Evolutionary conservation across 306 rosid genomes (phyloP).

Genomic region (Glycine tomentella): DNA sequence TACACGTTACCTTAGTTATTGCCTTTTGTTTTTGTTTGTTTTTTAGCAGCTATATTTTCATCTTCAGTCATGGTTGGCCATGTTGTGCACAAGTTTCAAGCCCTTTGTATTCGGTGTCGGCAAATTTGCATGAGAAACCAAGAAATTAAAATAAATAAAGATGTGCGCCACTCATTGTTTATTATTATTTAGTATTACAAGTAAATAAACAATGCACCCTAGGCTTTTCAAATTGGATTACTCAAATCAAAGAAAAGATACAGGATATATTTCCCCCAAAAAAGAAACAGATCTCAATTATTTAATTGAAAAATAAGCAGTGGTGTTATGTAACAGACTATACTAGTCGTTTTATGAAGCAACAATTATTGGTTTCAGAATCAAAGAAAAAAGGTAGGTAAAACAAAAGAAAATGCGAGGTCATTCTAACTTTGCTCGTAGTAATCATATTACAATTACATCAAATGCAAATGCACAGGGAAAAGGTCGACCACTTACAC

Average conservation of each 20-base stretch:
- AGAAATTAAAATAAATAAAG: neutral
- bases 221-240: neutral
- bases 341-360: neutral
- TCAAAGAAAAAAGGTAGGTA: neutral
- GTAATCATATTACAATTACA: conserved; percentile 5
- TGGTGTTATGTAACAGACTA: neutral
- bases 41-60: neutral
- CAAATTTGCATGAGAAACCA: neutral
- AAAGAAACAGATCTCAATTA: too few relatives aligned
- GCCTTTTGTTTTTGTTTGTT: neutral
- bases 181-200: too few relatives aligned
- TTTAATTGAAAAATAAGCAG: neutral
- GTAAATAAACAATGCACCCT: neutral
- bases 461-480: neutral
- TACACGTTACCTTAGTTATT: too few relatives aligned
- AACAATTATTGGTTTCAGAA: neutral
- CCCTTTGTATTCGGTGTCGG: neutral
- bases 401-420: neutral
- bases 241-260: neutral
- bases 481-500: conserved; percentile 29
- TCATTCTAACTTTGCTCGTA: neutral
- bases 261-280: neutral
- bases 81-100: neutral
- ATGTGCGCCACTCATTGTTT: neutral
- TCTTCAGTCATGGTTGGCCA: neutral